Evolutionary conservation across 306 rosid genomes (phyloP), one percentile per base, ranked within the genome.

Genomic region (Canavalia gladiata): DNA sequence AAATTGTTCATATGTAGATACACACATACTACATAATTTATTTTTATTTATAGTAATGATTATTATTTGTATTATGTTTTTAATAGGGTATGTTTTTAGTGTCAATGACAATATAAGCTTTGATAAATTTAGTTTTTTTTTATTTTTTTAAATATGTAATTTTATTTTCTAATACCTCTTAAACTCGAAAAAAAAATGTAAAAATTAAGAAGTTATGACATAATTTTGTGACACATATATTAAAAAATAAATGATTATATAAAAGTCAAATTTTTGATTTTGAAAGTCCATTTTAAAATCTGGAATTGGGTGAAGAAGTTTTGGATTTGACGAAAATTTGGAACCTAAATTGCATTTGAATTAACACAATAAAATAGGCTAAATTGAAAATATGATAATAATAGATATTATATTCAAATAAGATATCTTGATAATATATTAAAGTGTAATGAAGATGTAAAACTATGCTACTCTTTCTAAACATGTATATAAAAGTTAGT

Each of bases 41-140:
- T 30, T 7, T 79, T 52, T 37, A 4, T 4, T 13, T 31, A 41
- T 67, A 35, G 2, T 71, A 28, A 62, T 60, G 45, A 25, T 49
- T 11, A 29, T 78, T 63, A 7, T 76, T 74, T 71, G 30, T 63
- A 52, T 7, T 83, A 65, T 47, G 71, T 52, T 43, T 56, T 70
- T 33, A 33, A 62, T 71, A 95, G 98, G 98, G 98, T 35, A 35
- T 90, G 68, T 84, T 92, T 77, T 58, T 89, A 87, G 87, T 80
- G 91, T 89, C 18, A 87, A 88, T 58, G 90, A 89, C 75, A 91
- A 84, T 82, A 76, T 89, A 84, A 95, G 97, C 80, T 86, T 97
- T 2, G 95, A 97, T 91, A 80, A 88, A 88, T 80, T 51, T 55
- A 50, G 28, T 13, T 12, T 18, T 77, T 76, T 62, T 18, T 70